Conservation (phyloP, 345 rosid genomes). For the Rhizophora mangle region DNA sequence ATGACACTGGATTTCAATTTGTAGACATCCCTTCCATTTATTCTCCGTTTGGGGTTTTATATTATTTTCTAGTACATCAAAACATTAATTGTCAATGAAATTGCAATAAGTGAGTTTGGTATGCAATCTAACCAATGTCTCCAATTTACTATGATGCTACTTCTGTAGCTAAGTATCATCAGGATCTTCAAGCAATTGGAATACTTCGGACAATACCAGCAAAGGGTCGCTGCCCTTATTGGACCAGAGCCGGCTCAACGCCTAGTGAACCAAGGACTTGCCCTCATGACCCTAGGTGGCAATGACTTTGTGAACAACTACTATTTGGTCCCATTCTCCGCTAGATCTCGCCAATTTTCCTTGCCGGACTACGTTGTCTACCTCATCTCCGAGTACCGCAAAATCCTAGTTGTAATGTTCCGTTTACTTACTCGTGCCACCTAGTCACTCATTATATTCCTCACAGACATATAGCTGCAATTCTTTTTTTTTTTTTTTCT, state of each 20-base stretch:
- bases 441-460: not conserved
- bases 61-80: not conserved
- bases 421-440: not conserved
- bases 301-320: constrained; percentile 85
- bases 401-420: constrained; percentile 42
- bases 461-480: not conserved
- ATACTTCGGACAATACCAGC: constrained; percentile 63
- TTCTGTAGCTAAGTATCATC: constrained; percentile 54
- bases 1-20: constrained; percentile 89
- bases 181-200: constrained; percentile 52
- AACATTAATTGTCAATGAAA: too few species aligned
- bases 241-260: constrained; percentile 41
- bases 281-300: constrained; percentile 68
- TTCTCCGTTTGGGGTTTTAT: too few species aligned
- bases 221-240: constrained; percentile 44
- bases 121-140: not conserved
- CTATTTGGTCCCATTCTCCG: constrained; percentile 73
- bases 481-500: not conserved
- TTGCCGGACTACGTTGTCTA: constrained; percentile 54
- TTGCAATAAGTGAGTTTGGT: not conserved
- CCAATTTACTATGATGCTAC: not conserved
- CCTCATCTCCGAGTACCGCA: constrained; percentile 58
- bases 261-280: constrained; percentile 52
- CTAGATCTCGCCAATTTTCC: constrained; percentile 69
- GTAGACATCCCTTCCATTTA: constrained; percentile 37